Evolutionary conservation across 305 asterid species (phyloP).

Genomic region (Fraxinus platypoda): DNA sequence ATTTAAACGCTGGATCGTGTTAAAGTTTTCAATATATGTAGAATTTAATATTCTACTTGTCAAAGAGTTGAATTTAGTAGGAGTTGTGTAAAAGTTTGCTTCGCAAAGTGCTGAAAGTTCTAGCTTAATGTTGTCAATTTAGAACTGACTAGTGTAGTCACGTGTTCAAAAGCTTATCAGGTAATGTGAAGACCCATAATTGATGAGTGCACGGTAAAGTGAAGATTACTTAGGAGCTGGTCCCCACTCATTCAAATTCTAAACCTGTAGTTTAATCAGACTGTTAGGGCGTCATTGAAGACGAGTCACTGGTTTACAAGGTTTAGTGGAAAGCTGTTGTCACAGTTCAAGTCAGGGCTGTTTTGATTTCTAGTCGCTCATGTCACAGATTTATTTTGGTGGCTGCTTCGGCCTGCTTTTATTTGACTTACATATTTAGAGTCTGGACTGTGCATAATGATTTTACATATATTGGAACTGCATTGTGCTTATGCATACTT

Average conservation of each 20-base stretch:
- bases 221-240: slow-evolving; percentile 8
- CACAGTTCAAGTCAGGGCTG: neutral
- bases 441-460: neutral
- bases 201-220: neutral
- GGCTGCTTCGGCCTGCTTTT: slow-evolving; percentile 4
- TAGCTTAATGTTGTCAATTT: slow-evolving; percentile 9
- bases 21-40: slow-evolving; percentile 1
- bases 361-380: neutral
- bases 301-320: neutral
- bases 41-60: neutral
- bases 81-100: slow-evolving; percentile 5
- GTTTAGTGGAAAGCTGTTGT: neutral
- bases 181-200: neutral
- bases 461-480: slow-evolving; percentile 2
- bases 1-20: neutral
- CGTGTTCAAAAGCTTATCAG: slow-evolving; percentile 12
- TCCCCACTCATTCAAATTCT: neutral
- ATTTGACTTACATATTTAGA: slow-evolving; percentile 6
- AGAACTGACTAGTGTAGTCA: neutral
- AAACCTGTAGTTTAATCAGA: slow-evolving; percentile 2
- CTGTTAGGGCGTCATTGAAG: slow-evolving; percentile 1
- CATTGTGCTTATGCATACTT: slow-evolving; percentile 15
- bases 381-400: neutral
- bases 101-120: neutral
- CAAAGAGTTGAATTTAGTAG: neutral